Conservation (phyloP, 768 basidiomycete species). For the Lactarius sp. region DNA sequence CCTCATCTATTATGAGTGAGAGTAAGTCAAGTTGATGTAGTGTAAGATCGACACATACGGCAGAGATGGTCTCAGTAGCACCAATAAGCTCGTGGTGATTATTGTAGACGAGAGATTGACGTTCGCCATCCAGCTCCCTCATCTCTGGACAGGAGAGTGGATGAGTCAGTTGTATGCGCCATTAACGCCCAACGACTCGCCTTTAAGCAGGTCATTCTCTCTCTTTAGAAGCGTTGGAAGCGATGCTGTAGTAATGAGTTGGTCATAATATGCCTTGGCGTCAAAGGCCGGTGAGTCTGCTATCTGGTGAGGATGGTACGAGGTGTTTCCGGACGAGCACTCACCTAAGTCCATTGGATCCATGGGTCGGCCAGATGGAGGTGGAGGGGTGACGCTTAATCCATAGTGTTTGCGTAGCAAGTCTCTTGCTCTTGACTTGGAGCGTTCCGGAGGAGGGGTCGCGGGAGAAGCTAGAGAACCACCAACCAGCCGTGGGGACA, state of each 20-base stretch:
- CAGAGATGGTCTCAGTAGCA: slow-evolving; percentile 86
- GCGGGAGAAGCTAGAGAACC: slow-evolving; percentile 6
- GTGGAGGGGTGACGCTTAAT: slow-evolving; percentile 67
- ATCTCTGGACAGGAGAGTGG: slow-evolving; percentile 54
- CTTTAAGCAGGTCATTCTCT: slow-evolving; percentile 77
- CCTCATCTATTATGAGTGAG: slow-evolving; percentile 65
- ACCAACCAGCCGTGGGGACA: slow-evolving; percentile 2
- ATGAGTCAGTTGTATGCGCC: not conserved
- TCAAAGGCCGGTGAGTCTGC: slow-evolving; percentile 80
- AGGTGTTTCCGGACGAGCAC: slow-evolving; percentile 24
- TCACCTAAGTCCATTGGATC: slow-evolving; percentile 83
- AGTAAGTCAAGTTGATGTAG: not conserved
- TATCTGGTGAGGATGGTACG: slow-evolving; percentile 8
- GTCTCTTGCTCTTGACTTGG: slow-evolving; percentile 56
- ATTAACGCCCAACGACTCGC: slow-evolving; percentile 34
- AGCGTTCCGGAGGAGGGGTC: slow-evolving; percentile 20
- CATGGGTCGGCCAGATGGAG: slow-evolving; percentile 48
- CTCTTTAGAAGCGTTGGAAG: slow-evolving; percentile 66
- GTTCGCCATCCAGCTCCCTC: slow-evolving; percentile 77
- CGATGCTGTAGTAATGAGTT: slow-evolving; percentile 76
- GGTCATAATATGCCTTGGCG: slow-evolving; percentile 79
- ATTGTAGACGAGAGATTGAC: slow-evolving; percentile 90
- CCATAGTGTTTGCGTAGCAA: slow-evolving; percentile 85
- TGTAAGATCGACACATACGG: slow-evolving; percentile 43
- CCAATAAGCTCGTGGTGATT: slow-evolving; percentile 95